A percentile compares a stretch with the other conserved stretches of the same genome.
phyloP scores from a whole-genome alignment of 495 filamentous ascomycete genomes.

The Xylaria grammica region DNA sequence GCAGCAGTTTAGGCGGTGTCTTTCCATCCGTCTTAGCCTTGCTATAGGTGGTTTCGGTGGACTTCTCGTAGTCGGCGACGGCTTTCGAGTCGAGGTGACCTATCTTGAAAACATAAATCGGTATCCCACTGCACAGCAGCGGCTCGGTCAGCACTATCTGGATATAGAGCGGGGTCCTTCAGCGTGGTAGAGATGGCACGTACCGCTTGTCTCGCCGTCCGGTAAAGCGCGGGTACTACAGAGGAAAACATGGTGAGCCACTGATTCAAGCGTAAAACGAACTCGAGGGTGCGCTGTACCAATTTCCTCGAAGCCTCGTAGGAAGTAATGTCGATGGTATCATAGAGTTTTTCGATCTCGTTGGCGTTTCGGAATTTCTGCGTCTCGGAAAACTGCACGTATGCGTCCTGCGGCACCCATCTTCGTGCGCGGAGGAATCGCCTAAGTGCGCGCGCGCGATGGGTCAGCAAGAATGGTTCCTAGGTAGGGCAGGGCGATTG shows the following conservation, averaged over 20 bases:
- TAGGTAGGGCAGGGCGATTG: slow-evolving; percentile 3
- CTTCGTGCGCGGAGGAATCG: slow-evolving; percentile 80
- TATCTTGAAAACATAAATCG: slow-evolving; percentile 88
- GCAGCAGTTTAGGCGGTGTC: slow-evolving; percentile 70
- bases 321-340: slow-evolving; percentile 78
- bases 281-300: slow-evolving; percentile 52
- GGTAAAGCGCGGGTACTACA: slow-evolving; percentile 90
- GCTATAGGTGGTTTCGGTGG: slow-evolving; percentile 57
- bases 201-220: slow-evolving; percentile 75
- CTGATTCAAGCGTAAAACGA: not conserved
- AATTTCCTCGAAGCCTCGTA: slow-evolving; percentile 79
- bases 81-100: slow-evolving; percentile 79
- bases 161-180: not conserved
- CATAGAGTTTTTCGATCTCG: slow-evolving; percentile 72
- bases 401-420: slow-evolving; percentile 75
- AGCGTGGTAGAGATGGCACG: not conserved
- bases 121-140: slow-evolving; percentile 68
- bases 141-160: slow-evolving; percentile 9
- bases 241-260: slow-evolving; percentile 17
- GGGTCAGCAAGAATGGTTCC: slow-evolving; percentile 24
- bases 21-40: slow-evolving; percentile 63
- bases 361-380: slow-evolving; percentile 87
- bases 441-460: slow-evolving; percentile 44
- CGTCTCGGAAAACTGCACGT: slow-evolving; percentile 83
- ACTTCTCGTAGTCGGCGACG: slow-evolving; percentile 73